Evolutionary conservation across 2,329 filamentous ascomycete species (phyloP), one percentile per base, ranked within the genome.

Genomic region (Annulohypoxylon truncatum): DNA sequence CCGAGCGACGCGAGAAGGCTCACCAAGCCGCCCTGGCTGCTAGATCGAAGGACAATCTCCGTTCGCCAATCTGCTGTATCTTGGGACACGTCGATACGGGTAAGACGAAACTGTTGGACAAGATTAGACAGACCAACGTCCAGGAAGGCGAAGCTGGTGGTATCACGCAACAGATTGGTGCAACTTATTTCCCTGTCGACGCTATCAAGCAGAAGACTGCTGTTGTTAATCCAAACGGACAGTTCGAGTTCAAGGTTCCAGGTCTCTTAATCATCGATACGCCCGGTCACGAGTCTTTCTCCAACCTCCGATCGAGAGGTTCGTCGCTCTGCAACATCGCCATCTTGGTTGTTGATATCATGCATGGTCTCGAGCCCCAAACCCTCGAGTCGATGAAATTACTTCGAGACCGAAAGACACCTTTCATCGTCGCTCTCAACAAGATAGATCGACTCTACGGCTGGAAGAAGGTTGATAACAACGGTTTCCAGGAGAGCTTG

Each of bases 201-300:
- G 93, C 96, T 65, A 90, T 99, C 77, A 87, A 89, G 81, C 91
- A 94, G 79, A 99, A 99, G 87, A 97, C 93, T 13, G 87, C 89
- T 18, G 95, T 98, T 13, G 92, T 99, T 77, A 99, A 99, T 85
- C 87, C 88, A 76, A 94, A 99, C 77, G 90, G 90, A 75, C 86
- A 86, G 60, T 97, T 99, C 79, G 92, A 97, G 68, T 96, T 97
- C 88, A 99, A 97, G 84, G 93, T 99, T 20, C 96, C 96, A 46
- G 96, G 96, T 87, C 88, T 99, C 59, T 83, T 99, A 71, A 90
- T 99, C 76, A 99, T 99, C 76, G 96, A 99, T 82, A 99, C 96
- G 0, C 96, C 96, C 76, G 96, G 96, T 83, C 96, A 99, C 94
- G 96, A 99, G 89, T 99, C 96, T 76, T 99, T 99, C 89, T 97